phyloP scores from a whole-genome alignment of 2,329 filamentous ascomycete genomes.

The Ascochyta pisi region DNA sequence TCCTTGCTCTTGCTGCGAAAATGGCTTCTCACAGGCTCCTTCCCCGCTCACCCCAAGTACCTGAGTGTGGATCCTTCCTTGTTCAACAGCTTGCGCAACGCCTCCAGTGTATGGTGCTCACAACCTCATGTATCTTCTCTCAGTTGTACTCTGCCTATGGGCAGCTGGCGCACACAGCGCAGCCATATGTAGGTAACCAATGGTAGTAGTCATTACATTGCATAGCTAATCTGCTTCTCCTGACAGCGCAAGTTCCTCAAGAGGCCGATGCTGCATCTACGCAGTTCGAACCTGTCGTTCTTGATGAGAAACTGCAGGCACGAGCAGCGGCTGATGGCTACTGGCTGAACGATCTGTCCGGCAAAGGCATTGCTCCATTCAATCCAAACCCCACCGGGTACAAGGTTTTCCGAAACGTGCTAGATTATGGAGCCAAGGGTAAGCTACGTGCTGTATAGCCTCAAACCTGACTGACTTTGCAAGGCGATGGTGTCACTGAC shows the following conservation, averaged over 20 bases:
- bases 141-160: slow-evolving; percentile 39
- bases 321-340: slow-evolving; percentile 36
- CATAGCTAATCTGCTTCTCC: slow-evolving; percentile 8
- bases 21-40: neutral
- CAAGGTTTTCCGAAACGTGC: slow-evolving; percentile 54
- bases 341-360: slow-evolving; percentile 54
- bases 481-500: slow-evolving; percentile 49
- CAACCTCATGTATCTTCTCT: slow-evolving; percentile 33
- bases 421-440: slow-evolving; percentile 54
- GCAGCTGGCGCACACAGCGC: slow-evolving; percentile 34
- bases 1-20: slow-evolving; percentile 4
- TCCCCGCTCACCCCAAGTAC: neutral
- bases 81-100: neutral
- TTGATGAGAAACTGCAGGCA: slow-evolving; percentile 7
- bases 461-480: slow-evolving; percentile 17
- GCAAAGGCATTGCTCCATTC: slow-evolving; percentile 53
- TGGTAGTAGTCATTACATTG: neutral
- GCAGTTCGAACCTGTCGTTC: neutral
- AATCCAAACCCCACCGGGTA: slow-evolving; percentile 48
- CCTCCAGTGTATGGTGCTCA: neutral
- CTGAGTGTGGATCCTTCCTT: neutral
- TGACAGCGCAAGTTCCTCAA: slow-evolving; percentile 18
- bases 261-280: slow-evolving; percentile 8
- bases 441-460: neutral
- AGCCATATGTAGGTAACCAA: slow-evolving; percentile 22